Base-by-base conservation (phyloP, 768 basidiomycete genomes). In the Butyriboletus loyo region DNA sequence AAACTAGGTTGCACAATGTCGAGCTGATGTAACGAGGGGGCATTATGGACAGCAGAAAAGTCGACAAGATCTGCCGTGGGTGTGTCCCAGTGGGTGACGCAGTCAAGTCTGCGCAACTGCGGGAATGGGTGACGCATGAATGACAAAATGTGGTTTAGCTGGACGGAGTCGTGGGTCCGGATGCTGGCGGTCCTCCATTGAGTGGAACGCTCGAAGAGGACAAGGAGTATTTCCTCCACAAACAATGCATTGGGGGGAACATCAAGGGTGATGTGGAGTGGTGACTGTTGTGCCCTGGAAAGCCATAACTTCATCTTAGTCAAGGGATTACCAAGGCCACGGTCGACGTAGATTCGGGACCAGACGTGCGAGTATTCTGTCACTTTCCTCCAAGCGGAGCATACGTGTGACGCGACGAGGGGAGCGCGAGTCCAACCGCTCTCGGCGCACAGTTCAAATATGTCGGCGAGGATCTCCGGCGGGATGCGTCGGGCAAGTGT, bases 401-500 rank as follows among this genome's bases (percentile, higher is more conserved):
- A 86, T 37, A 85, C 81, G 42, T 82, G 79, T 10, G 83, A 84
- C 37, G 74, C 75, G 30, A 76, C 71, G 14, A 85, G 61, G 19
- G 84, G 83, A 19, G 77, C 80, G 25, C 75, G 73, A 25, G 76
- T 77, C 78, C 80, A 83, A 13, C 79, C 77, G 41, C 73, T 72
- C 21, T 66, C 66, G 5, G 76, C 74, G 63, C 80, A 81, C 35
- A 72, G 66, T 53, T 80, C 77, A 58, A 85, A 81, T 31, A 85
- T 78, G 53, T 67, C 63, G 27, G 77, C 77, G 24, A 86, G 73
- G 24, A 85, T 64, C 60, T 86, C 84, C 1, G 69, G 68, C 5
- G 82, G 81, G 49, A 83, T 71, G 22, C 77, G 79, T n/a, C 75
- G 74, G 8, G 82, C 83, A 36, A 84, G 73, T 2, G 82, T 81